Conservation (phyloP, 371 early-diverging fungal species). For the Syncephalis fuscata region DNA sequence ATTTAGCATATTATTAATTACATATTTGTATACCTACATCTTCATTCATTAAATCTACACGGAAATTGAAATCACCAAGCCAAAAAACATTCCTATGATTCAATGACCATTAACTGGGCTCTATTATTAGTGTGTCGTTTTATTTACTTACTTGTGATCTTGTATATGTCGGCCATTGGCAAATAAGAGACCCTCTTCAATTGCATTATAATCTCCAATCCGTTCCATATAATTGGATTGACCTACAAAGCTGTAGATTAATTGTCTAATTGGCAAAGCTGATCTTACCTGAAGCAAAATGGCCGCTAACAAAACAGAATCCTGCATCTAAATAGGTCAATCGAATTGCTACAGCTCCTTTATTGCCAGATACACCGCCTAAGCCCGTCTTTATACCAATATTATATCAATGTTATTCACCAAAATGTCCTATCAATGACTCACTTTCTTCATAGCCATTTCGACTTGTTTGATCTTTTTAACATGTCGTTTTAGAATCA, state of each 20-base stretch:
- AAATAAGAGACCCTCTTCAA: conserved; percentile 55
- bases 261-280: conserved; percentile 2
- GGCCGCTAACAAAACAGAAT: conserved; percentile 78
- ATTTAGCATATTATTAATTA: no score
- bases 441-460: conserved; percentile 54
- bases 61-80: conserved; percentile 85
- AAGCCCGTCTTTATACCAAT: conserved; percentile 39
- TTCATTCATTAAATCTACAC: conserved; percentile 51
- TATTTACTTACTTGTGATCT: conserved; percentile 42
- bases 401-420: not conserved
- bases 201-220: conserved; percentile 69
- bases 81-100: conserved; percentile 50
- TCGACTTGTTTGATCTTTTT: conserved; percentile 71
- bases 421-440: not conserved
- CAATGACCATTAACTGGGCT: not conserved
- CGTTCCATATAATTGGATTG: conserved; percentile 64
- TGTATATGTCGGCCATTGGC: conserved; percentile 43
- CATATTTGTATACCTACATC: conserved; percentile 21
- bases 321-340: conserved; percentile 72
- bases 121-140: not conserved
- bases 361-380: conserved; percentile 74
- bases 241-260: no score
- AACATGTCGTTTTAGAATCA: conserved; percentile 46
- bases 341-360: conserved; percentile 78
- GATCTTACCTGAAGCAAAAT: conserved; percentile 76